Conservation (phyloP, 2,329 filamentous ascomycete species). For the Fusarium sarcochroum region DNA sequence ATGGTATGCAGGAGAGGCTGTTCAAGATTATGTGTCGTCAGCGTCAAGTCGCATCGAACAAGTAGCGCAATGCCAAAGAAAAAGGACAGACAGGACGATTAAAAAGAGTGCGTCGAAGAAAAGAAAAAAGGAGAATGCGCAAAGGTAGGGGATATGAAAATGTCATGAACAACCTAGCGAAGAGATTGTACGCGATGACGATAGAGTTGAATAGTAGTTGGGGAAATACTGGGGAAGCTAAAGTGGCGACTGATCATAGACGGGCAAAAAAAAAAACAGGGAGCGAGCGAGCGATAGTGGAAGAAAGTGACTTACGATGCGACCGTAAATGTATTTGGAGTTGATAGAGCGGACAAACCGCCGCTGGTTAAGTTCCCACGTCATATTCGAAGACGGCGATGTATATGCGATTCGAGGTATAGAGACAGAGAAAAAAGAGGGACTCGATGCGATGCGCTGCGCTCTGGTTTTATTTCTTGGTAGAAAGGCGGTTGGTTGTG, state of each 20-base stretch:
- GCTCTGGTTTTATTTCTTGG: slow-evolving; percentile 12
- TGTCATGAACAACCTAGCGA: slow-evolving; percentile 15
- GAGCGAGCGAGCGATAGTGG: slow-evolving; percentile 8
- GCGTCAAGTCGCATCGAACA: slow-evolving; percentile 41
- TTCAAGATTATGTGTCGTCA: slow-evolving; percentile 36
- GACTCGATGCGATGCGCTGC: slow-evolving; percentile 6
- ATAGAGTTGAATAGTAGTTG: slow-evolving; percentile 25
- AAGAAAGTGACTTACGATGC: slow-evolving; percentile 36
- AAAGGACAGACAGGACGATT: not conserved
- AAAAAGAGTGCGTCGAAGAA: not conserved
- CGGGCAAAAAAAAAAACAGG: slow-evolving; percentile 31
- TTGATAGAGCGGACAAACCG: slow-evolving; percentile 44
- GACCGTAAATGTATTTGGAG: slow-evolving; percentile 45
- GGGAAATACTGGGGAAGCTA: slow-evolving; percentile 37
- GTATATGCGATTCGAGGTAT: slow-evolving; percentile 14
- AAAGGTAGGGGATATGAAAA: not conserved
- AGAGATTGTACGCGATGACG: slow-evolving; percentile 25
- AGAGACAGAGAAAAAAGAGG: not conserved
- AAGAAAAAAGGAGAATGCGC: not conserved
- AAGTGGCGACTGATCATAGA: slow-evolving; percentile 44
- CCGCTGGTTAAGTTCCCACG: slow-evolving; percentile 43
- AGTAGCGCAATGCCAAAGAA: slow-evolving; percentile 6
- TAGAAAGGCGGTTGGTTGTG: not conserved
- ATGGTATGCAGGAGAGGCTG: slow-evolving; percentile 90
- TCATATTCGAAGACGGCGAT: slow-evolving; percentile 23